These are phyloP conservation scores for Talaromyces sp. DNA, from an alignment of 2,329 filamentous ascomycete genomes.

Conservation along the genomic window DNA sequence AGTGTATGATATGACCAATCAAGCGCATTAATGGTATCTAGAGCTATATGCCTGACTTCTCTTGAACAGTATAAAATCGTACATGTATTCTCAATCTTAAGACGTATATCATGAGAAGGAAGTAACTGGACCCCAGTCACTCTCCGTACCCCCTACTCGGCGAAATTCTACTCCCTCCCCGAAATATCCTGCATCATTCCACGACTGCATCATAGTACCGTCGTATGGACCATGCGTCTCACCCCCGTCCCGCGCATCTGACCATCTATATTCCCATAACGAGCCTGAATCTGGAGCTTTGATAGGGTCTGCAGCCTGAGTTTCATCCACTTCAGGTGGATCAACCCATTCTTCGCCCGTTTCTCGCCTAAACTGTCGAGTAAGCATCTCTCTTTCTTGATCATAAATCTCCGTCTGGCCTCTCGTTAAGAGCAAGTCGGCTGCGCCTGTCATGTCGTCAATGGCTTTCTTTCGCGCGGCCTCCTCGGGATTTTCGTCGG, in stretches of 20 bases:
- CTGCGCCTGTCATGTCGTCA: conserved; percentile 78
- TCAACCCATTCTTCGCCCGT: conserved; percentile 81
- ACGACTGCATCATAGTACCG: conserved; percentile 76
- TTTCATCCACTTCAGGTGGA: conserved; percentile 25
- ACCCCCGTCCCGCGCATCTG: conserved; percentile 74
- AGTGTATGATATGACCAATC: conserved; percentile 14
- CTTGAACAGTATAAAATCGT: background rate
- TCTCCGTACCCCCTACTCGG: conserved; percentile 48
- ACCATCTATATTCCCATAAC: conserved; percentile 92
- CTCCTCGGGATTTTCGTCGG: conserved; percentile 66
- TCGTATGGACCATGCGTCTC: conserved; percentile 84
- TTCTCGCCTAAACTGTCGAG: conserved; percentile 76
- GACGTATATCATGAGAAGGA: conserved; percentile 44
- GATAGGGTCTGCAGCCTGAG: conserved; percentile 21
- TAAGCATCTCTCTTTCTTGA: conserved; percentile 73
- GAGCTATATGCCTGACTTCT: background rate
- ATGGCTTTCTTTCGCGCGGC: conserved; percentile 66
- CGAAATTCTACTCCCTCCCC: conserved; percentile 77
- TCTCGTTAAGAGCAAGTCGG: conserved; percentile 76
- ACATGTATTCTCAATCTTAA: conserved; percentile 14
- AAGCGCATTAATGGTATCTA: conserved; percentile 14
- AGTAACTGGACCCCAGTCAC: conserved; percentile 50
- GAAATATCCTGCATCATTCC: conserved; percentile 91
- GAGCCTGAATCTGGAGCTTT: conserved; percentile 24
- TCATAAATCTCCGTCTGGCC: conserved; percentile 92